Evolutionary conservation across 495 filamentous ascomycete species (phyloP).

Genomic region (Aspergillus mulundensis): DNA sequence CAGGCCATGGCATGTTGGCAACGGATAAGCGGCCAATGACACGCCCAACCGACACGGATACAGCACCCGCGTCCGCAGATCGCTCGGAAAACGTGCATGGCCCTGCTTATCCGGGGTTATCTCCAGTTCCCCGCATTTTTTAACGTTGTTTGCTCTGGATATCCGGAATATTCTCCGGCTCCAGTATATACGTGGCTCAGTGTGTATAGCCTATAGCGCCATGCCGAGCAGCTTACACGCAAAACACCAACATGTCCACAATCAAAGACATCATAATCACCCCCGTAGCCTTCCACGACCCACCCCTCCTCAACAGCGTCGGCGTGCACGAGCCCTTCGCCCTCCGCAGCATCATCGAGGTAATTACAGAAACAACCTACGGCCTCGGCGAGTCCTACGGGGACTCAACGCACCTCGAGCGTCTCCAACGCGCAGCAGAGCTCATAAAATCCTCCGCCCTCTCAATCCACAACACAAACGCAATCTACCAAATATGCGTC

Average conservation of each 20-base stretch:
- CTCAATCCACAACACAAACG: constrained; percentile 1
- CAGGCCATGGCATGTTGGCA: background rate
- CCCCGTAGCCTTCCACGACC: constrained; percentile 2
- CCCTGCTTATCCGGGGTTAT: background rate
- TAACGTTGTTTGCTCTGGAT: background rate
- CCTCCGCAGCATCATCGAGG: background rate
- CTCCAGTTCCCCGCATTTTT: background rate
- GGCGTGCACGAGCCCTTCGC: constrained; percentile 4
- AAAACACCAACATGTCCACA: background rate
- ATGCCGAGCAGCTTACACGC: too few relatives aligned
- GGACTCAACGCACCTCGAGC: background rate
- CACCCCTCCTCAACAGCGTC: constrained; percentile 1
- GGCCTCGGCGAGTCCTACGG: constrained; percentile 1
- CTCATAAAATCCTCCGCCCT: background rate
- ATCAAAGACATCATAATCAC: constrained; percentile 1
- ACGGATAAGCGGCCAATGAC: background rate
- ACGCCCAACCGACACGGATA: background rate
- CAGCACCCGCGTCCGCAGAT: background rate
- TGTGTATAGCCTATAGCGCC: too few relatives aligned
- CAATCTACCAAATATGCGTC: constrained; percentile 5
- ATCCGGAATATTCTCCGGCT: background rate
- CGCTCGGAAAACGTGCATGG: background rate
- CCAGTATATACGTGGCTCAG: background rate
- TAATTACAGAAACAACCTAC: background rate
- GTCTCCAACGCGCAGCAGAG: background rate